Evolutionary conservation across 1,139 yeast genomes (phyloP), one percentile per base, ranked within the genome.

Genomic region (Saccharomycopsis phalli): DNA sequence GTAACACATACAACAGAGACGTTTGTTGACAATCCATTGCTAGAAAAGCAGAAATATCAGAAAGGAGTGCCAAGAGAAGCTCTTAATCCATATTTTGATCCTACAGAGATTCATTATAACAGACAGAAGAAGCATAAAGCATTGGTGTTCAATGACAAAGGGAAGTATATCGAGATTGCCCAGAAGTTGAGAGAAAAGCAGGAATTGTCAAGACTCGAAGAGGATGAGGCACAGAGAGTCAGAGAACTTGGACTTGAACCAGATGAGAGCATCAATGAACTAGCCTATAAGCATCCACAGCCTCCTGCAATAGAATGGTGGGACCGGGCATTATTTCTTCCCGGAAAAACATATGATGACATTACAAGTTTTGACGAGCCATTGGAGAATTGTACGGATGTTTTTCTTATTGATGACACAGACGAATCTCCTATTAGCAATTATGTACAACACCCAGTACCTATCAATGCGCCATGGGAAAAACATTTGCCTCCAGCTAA

Each of bases 231-330:
- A 47, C 43, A 52, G 3, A 49, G 49, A 33, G 42, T 48, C 16
- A 53, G 53, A 1, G 38, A 31, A 13, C 21, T 40, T 11, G 81
- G 81, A 0, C 53, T 75, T 3, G 55, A 66, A 2, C 68, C 82
- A 0, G 69, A 76, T 47, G 58, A 61, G 17, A 52, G 54, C 2
- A 47, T 69, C 0, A 78, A 74, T 2, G 93, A 81, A 50, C 68
- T 70, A 3, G 51, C 57, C 7, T 81, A 68, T 53, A 58, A 60
- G 41, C 62, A 64, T 0, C 53, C 44, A 18, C 23, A 33, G 17
- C 87, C 87, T 0, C 91, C 91, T 0, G 49, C 47, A 10, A 61
- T 75, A 2, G 94, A 83, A 56, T 83, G 94, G 94, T 84, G 95
- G 95, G 94, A 84, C 57, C 58, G 62, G 44, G 74, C 73, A 7